Conservation (phyloP, 805 yeast species). For the Candida maesae region DNA sequence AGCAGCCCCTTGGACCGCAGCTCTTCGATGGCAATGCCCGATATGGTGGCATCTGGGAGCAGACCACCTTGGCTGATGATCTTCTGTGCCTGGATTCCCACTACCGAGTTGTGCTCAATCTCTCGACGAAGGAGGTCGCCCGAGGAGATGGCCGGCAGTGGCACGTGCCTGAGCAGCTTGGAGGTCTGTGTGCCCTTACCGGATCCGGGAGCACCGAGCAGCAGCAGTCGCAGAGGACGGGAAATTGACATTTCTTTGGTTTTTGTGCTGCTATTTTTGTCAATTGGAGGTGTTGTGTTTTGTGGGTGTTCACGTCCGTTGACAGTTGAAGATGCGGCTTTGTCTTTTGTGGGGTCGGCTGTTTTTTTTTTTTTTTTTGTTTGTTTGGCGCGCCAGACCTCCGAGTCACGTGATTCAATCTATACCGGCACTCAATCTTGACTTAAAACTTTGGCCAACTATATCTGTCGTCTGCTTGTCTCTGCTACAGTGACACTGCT, state of each 20-base stretch:
- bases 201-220: constrained; percentile 93
- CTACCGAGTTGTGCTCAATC: constrained; percentile 46
- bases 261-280: too few species aligned
- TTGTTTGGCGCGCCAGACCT: too few species aligned
- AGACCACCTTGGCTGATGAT: constrained; percentile 62
- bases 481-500: too few species aligned
- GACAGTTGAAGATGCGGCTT: too few species aligned
- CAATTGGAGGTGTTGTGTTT: too few species aligned
- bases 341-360: too few species aligned
- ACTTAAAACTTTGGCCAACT: too few species aligned
- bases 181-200: constrained; percentile 92
- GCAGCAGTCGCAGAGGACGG: constrained; percentile 57
- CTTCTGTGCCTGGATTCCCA: constrained; percentile 55
- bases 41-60: constrained; percentile 72
- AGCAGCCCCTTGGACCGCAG: constrained; percentile 43
- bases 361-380: too few species aligned
- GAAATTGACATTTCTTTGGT: constrained; percentile 6
- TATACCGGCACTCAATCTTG: too few species aligned
- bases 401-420: too few species aligned
- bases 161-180: constrained; percentile 51
- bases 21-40: constrained; percentile 50
- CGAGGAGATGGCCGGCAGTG: constrained; percentile 59
- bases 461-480: too few species aligned
- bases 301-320: too few species aligned
- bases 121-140: constrained; percentile 80